Conservation (phyloP, 2,329 filamentous ascomycete species). For the Apiospora kogelbergensis region DNA sequence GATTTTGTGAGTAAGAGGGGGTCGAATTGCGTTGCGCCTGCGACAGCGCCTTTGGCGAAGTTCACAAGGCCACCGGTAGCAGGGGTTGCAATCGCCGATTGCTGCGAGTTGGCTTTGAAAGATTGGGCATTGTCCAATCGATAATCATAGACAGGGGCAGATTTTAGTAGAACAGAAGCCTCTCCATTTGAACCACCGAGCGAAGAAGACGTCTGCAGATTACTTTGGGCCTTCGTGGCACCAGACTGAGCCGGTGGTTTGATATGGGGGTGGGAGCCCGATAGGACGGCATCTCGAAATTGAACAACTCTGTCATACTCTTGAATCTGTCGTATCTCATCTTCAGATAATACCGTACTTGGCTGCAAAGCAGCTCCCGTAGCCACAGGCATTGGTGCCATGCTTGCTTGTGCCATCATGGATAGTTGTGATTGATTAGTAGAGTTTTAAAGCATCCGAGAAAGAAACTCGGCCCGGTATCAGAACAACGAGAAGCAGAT, state of each 20-base stretch:
- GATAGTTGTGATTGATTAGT: neutral
- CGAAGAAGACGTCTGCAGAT: slow-evolving; percentile 11
- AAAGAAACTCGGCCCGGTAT: neutral
- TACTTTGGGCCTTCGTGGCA: slow-evolving; percentile 24
- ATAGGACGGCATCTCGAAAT: slow-evolving; percentile 78
- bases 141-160: slow-evolving; percentile 23
- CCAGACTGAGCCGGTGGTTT: slow-evolving; percentile 45
- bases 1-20: slow-evolving; percentile 85
- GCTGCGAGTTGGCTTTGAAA: slow-evolving; percentile 37
- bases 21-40: slow-evolving; percentile 68
- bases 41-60: slow-evolving; percentile 41
- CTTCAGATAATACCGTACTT: slow-evolving; percentile 20
- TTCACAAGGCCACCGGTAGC: slow-evolving; percentile 28
- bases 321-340: slow-evolving; percentile 55
- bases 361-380: slow-evolving; percentile 13
- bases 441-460: neutral
- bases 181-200: neutral
- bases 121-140: slow-evolving; percentile 33
- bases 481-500: neutral
- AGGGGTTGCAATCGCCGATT: slow-evolving; percentile 28
- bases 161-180: slow-evolving; percentile 19
- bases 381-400: slow-evolving; percentile 19
- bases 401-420: slow-evolving; percentile 25
- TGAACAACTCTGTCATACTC: slow-evolving; percentile 80
- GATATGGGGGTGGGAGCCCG: slow-evolving; percentile 70